Evolutionary conservation across 768 basidiomycete genomes (phyloP).

Genomic region (Lactarius sp.): DNA sequence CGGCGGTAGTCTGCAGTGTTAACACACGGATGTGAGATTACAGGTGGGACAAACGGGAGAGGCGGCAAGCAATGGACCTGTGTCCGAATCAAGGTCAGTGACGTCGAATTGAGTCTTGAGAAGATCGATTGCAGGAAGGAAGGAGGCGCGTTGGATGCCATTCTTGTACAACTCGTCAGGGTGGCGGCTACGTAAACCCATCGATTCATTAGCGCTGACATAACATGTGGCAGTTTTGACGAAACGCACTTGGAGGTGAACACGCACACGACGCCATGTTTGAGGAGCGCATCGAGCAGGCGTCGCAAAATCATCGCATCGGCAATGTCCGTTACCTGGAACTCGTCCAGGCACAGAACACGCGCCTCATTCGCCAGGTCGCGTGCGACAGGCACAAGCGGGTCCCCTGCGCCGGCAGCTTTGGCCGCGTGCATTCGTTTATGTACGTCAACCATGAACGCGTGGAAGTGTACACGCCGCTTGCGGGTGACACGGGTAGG

Average conservation of each 20-base stretch:
- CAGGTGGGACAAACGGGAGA: not conserved
- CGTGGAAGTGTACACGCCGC: slow-evolving; percentile 94
- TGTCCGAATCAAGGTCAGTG: slow-evolving; percentile 92
- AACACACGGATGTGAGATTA: not conserved
- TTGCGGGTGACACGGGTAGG: slow-evolving; percentile 61
- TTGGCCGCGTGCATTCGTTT: slow-evolving; percentile 86
- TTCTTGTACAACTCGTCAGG: slow-evolving; percentile 98
- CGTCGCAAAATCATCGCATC: slow-evolving; percentile 97
- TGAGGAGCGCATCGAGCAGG: slow-evolving; percentile 79
- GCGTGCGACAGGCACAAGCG: slow-evolving; percentile 82
- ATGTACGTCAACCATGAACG: slow-evolving; percentile 99
- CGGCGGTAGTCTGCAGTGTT: slow-evolving; percentile 78
- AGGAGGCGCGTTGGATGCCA: slow-evolving; percentile 92
- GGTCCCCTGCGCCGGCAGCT: slow-evolving; percentile 64
- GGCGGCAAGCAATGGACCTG: slow-evolving; percentile 46
- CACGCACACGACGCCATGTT: slow-evolving; percentile 87
- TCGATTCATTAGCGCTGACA: not conserved
- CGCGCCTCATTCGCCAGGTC: slow-evolving; percentile 82
- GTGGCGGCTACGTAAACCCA: slow-evolving; percentile 62
- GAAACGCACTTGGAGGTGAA: slow-evolving; percentile 93
- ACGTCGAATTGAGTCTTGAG: slow-evolving; percentile 84
- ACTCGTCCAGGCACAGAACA: slow-evolving; percentile 95
- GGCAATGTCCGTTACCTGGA: slow-evolving; percentile 97
- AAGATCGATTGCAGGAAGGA: slow-evolving; percentile 91
- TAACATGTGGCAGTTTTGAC: not conserved